Evolutionary conservation across 805 yeast species (phyloP).

Genomic region (Myxozyma monticola): DNA sequence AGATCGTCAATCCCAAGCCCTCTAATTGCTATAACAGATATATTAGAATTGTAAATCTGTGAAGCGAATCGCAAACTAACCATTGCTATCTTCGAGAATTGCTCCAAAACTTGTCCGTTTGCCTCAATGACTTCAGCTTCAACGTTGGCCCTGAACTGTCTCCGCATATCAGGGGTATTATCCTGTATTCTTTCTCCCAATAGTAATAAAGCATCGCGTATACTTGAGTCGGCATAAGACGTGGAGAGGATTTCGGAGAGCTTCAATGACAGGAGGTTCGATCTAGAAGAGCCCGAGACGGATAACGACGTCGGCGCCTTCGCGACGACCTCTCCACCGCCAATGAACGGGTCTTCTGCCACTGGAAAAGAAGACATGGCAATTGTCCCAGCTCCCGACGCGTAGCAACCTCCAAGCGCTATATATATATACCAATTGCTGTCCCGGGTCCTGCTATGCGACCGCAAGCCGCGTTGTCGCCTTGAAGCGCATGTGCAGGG

Average conservation of each 20-base stretch:
- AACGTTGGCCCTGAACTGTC: conserved; percentile 38
- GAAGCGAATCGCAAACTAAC: conserved; percentile 2
- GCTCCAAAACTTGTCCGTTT: conserved; percentile 37
- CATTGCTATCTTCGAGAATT: conserved; percentile 39
- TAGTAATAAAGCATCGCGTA: conserved; percentile 37
- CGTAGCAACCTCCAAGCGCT: too few relatives aligned
- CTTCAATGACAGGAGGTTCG: conserved; percentile 26
- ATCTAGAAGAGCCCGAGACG: conserved; percentile 16
- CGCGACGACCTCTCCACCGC: conserved; percentile 7
- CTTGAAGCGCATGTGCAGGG: too few relatives aligned
- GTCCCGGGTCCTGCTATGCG: too few relatives aligned
- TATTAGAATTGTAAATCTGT: neutral
- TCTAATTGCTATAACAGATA: conserved; percentile 32
- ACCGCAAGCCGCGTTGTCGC: too few relatives aligned
- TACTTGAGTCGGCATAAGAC: conserved; percentile 38
- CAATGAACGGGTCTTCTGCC: conserved; percentile 11
- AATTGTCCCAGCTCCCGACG: too few relatives aligned
- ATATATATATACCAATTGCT: too few relatives aligned
- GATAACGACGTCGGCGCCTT: conserved; percentile 18
- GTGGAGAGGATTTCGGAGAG: conserved; percentile 36
- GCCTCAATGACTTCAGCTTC: conserved; percentile 40
- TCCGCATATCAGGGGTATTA: conserved; percentile 39
- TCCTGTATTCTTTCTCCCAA: conserved; percentile 36
- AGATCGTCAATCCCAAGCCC: conserved; percentile 29
- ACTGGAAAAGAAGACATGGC: conserved; percentile 10